Conservation (phyloP, 768 basidiomycete species). For the Nidularia pulvinata region DNA sequence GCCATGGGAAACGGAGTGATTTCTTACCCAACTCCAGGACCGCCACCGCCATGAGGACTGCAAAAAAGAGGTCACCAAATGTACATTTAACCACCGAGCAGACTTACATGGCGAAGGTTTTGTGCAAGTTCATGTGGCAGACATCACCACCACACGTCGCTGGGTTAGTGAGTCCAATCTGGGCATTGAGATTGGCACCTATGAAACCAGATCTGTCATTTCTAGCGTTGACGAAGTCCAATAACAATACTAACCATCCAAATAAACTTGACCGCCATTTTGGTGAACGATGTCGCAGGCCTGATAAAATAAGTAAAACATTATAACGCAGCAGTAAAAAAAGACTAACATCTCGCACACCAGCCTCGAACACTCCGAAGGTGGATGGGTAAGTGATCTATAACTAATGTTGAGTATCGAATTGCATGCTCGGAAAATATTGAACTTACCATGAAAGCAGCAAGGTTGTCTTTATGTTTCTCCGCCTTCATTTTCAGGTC, state of each 20-base stretch:
- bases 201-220: background rate
- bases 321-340: background rate
- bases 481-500: conserved; percentile 89
- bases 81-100: conserved; percentile 2
- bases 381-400: conserved; percentile 98
- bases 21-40: conserved; percentile 89
- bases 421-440: no score
- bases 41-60: conserved; percentile 96
- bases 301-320: conserved; percentile 24
- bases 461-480: conserved; percentile 88
- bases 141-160: conserved; percentile 98
- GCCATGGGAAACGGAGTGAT: background rate
- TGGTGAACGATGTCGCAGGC: conserved; percentile 95
- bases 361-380: conserved; percentile 96
- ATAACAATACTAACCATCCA: conserved; percentile 63
- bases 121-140: conserved; percentile 98
- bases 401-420: conserved; percentile 1
- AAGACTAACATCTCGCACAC: conserved; percentile 65
- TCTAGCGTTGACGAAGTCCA: background rate
- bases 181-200: conserved; percentile 93
- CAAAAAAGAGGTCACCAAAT: conserved; percentile 1
- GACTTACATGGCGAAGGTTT: conserved; percentile 95
- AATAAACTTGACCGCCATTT: conserved; percentile 95
- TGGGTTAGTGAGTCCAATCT: conserved; percentile 91
- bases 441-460: conserved; percentile 86